Base-by-base conservation (phyloP, 75 land plant genomes). In the Picea glauca region DNA sequence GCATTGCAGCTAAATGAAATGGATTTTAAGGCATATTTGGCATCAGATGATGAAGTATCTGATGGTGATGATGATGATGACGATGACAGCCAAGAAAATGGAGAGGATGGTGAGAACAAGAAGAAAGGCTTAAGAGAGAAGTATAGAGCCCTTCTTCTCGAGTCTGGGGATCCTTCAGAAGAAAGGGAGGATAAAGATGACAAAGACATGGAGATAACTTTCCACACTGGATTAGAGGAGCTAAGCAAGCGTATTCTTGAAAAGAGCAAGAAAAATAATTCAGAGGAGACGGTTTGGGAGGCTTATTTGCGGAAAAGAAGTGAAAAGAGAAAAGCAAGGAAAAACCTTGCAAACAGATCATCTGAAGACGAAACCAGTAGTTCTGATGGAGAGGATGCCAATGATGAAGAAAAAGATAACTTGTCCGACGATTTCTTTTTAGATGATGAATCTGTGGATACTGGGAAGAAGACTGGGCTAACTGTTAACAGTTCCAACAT, bases 271-370 rank as follows among this genome's bases (percentile, higher is more conserved):
- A 88, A 93, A 40, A 86, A 87, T 20, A 80, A 85, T 2, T 79
- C 86, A 31, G 96, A 96, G 67, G 88, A 87, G 72, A 93, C 98
- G 26, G 90, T 96, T 8, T 96, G 98, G 98, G 94, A 93, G 78
- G 89, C 94, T 40, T 77, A 88, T 81, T 83, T 96, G 79, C 82
- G 92, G 23, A 90, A 91, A 70, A 91, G 89, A 78, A 92, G 62
- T 5, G 96, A 96, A 88, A 96, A 93, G 74, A 90, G 79, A 83
- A 88, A 85, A 64, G 81, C 86, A 32, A 81, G 78, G 79, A 91
- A 86, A 81, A 84, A 84, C 7, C 77, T 73, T 40, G 78, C 84
- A 58, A 78, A 83, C 43, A 5, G 72, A 64, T 85, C 89, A 38
- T 86, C 87, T 60, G 93, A 90, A 26, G 90, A 93, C 72, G 91